Conservation (phyloP, 1,139 yeast species). For the Pneumocystis oryctolagi region DNA sequence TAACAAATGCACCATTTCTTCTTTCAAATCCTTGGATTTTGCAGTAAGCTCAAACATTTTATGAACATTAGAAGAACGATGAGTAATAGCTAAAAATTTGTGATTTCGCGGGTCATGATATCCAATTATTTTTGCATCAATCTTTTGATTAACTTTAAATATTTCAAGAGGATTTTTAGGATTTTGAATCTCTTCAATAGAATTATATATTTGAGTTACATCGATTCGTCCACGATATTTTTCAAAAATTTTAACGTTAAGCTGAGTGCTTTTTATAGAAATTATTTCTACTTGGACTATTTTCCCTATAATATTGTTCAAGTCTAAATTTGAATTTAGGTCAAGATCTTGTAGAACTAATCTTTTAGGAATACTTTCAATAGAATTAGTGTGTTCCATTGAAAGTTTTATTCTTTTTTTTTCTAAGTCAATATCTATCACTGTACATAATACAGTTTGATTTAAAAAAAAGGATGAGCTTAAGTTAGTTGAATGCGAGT, state of each 20-base stretch:
- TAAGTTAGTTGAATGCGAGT: conserved; percentile 26
- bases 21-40: conserved; percentile 30
- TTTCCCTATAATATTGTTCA: conserved; percentile 45
- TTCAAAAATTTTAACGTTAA: conserved; percentile 64
- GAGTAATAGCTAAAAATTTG: conserved; percentile 54
- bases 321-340: conserved; percentile 2
- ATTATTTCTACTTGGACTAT: conserved; percentile 46
- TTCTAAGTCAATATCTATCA: conserved; percentile 18
- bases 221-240: conserved; percentile 71
- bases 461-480: conserved; percentile 9
- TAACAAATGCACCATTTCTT: conserved; percentile 22
- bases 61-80: conserved; percentile 37
- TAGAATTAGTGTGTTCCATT: conserved; percentile 22
- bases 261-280: conserved; percentile 56
- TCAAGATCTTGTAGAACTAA: conserved; percentile 23
- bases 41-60: conserved; percentile 54
- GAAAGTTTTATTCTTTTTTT: conserved; percentile 40
- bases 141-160: conserved; percentile 43
- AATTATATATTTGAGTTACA: conserved; percentile 52
- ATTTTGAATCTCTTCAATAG: conserved; percentile 42
- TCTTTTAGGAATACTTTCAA: conserved; percentile 48
- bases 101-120: conserved; percentile 60
- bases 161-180: conserved; percentile 42
- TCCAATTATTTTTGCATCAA: conserved; percentile 61
- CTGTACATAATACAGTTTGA: conserved; percentile 23